Evolutionary conservation across 768 basidiomycete species (phyloP), one percentile per base, ranked within the genome.

Genomic region (Amanita molliuscula): DNA sequence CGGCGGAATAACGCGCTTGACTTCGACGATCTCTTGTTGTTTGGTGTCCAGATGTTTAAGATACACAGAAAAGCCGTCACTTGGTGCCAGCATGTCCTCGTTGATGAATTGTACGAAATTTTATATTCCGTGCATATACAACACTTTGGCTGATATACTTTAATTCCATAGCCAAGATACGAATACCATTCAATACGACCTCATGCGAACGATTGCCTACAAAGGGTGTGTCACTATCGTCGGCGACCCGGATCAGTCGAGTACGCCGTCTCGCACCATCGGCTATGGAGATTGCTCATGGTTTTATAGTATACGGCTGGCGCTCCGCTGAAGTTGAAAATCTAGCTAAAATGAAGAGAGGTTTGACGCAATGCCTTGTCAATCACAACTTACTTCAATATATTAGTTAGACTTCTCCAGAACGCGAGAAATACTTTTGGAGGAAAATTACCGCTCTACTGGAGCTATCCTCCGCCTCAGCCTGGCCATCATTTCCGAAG

Each of bases 181-280:
- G 1, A 92, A 91, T 56, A 74, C 68, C 3, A 79, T 80, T 16
- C 90, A 93, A 61, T 93, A 91, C 62, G 74, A 83, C 51, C 75
- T 93, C 20, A 84, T 92, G 82, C 73, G 69, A 53, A 67, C 73
- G 3, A 77, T 94, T 46, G 85, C 81, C 0, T 58, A 68, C 3
- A 65, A 59, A 6, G 65, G 70, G 25, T 78, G 81, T 53, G 70
- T 91, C 23, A 89, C 84, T 3, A 76, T 93, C 35, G 89, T 94
- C 2, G 91, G 91, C 0, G 91, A 94, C 65, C 91, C 91, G 0
- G 91, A 94, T 62, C 91, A 94, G 61, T 89, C 88, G 0, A 92
- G 84, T 82, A 55, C 37, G 54, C 16, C 15, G 54, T 26, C 18
- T 44, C 11, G 23, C 33, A 47, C 28, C 10, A 13, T 11, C 28